These are phyloP conservation scores for Syzygium aromaticum DNA, from an alignment of 345 rosid species.

Conservation along the genomic window DNA sequence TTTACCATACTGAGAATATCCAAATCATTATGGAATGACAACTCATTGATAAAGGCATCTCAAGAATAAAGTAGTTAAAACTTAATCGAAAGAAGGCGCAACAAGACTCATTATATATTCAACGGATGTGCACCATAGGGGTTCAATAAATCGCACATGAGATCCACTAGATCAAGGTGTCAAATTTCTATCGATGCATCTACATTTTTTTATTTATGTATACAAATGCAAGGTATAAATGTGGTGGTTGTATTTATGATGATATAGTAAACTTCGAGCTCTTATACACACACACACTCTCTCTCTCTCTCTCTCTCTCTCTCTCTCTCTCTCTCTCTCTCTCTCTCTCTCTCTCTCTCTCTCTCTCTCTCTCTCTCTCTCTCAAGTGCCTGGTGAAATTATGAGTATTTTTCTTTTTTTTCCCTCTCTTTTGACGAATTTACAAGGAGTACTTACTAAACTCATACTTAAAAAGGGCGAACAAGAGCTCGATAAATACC, in stretches of 20 bases:
- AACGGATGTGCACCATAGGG: background rate
- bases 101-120: background rate
- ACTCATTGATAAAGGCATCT: background rate
- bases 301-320: too few relatives aligned
- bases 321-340: too few relatives aligned
- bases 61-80: background rate
- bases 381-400: background rate
- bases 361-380: too few relatives aligned
- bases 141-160: background rate
- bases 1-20: background rate
- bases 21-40: background rate
- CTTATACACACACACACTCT: too few relatives aligned
- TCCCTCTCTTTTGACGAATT: background rate
- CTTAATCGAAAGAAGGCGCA: background rate
- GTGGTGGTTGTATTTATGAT: background rate
- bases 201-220: rapidly evolving
- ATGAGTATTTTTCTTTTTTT: too few relatives aligned
- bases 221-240: background rate
- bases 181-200: background rate
- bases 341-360: too few relatives aligned
- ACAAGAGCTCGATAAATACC: too few relatives aligned
- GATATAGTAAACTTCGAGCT: background rate
- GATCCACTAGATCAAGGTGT: background rate
- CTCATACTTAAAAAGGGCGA: too few relatives aligned
- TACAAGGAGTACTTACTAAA: background rate